Evolutionary conservation across 169 alveolate species (phyloP).

Genomic region (Plasmodium billcollinsi): DNA sequence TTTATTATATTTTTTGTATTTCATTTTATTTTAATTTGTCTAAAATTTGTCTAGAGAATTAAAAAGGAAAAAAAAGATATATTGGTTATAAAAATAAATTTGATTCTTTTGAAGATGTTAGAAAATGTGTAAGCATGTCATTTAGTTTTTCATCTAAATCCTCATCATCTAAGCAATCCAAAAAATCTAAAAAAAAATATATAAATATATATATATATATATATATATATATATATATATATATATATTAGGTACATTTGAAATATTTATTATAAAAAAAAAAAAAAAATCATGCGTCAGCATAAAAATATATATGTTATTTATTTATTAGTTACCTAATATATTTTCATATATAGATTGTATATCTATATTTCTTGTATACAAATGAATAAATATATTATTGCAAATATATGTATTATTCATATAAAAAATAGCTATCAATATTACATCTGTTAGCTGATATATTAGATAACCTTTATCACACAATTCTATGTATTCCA

Average conservation of each 20-base stretch:
- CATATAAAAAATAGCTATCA: constrained; percentile 70
- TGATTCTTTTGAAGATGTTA: constrained; percentile 73
- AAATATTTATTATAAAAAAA: neutral
- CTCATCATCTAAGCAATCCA: constrained; percentile 59
- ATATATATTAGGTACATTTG: too few relatives aligned
- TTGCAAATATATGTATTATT: constrained; percentile 69
- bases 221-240: constrained; percentile 1
- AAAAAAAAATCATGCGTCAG: neutral
- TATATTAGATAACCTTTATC: constrained; percentile 67
- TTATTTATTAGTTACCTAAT: constrained; percentile 31
- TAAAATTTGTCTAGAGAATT: too few relatives aligned
- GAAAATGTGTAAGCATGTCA: constrained; percentile 58
- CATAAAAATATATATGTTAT: neutral
- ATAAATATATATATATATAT: neutral
- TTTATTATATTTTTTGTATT: too few relatives aligned
- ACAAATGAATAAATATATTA: constrained; percentile 69
- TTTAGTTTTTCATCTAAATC: constrained; percentile 56
- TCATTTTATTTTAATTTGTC: too few relatives aligned
- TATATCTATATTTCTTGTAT: constrained; percentile 52
- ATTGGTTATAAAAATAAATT: constrained; percentile 32
- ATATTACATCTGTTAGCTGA: constrained; percentile 66
- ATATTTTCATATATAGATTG: constrained; percentile 73
- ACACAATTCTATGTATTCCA: constrained; percentile 73
- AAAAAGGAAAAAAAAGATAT: too few relatives aligned
- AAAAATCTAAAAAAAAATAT: constrained; percentile 33